phyloP scores from a whole-genome alignment of 495 filamentous ascomycete genomes.

The Penicillium paradoxum region DNA sequence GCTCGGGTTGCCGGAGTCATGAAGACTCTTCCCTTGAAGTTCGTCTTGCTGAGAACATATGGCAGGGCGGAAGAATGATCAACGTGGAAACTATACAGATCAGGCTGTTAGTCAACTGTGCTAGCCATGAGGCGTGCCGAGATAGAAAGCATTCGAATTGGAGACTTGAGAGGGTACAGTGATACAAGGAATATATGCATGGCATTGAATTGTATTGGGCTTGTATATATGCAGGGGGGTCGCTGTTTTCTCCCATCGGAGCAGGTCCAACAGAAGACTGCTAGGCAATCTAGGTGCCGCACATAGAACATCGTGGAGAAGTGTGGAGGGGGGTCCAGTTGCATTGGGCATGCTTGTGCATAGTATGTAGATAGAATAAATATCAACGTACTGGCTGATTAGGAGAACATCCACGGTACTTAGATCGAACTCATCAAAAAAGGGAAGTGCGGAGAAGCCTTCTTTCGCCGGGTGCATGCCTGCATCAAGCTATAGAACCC shows the following conservation, averaged over 20 bases:
- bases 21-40: constrained; percentile 93
- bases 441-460: constrained; percentile 85
- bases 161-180: constrained; percentile 10
- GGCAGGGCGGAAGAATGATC: constrained; percentile 95
- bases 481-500: constrained; percentile 70
- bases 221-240: constrained; percentile 28
- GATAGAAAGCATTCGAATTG: neutral
- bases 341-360: constrained; percentile 2
- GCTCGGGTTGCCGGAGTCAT: constrained; percentile 99
- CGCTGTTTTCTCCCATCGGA: neutral
- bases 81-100: constrained; percentile 74
- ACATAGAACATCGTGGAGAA: neutral
- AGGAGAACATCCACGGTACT: constrained; percentile 95
- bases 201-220: constrained; percentile 26
- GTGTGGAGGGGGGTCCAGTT: neutral
- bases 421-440: constrained; percentile 97
- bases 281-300: constrained; percentile 3
- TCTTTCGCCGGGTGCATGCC: constrained; percentile 97
- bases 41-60: constrained; percentile 95
- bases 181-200: constrained; percentile 23
- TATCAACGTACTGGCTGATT: constrained; percentile 85
- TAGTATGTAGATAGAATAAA: constrained; percentile 3
- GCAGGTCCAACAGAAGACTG: neutral
- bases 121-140: neutral
- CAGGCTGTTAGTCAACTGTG: constrained; percentile 21